phyloP scores from a whole-genome alignment of 805 yeast species.

The Blastobotrys attinorum region DNA sequence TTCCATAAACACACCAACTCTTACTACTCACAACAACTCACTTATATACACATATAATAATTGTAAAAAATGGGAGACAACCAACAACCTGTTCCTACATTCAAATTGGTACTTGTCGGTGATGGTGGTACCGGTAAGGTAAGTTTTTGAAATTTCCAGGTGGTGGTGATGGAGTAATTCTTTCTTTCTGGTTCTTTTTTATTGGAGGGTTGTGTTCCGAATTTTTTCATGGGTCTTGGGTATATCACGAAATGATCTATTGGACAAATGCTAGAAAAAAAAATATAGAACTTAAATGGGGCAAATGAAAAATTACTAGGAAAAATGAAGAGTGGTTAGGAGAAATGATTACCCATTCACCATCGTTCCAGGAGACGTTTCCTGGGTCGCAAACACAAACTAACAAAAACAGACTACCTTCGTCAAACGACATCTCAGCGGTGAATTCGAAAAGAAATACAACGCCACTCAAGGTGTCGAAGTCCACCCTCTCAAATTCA shows the following conservation, averaged over 20 bases:
- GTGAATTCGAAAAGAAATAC: constrained; percentile 98
- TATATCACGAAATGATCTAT: too few relatives aligned
- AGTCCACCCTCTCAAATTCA: constrained; percentile 96
- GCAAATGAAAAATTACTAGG: too few relatives aligned
- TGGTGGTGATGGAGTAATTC: too few relatives aligned
- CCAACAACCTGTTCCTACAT: constrained; percentile 68
- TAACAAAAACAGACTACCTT: constrained; percentile 66
- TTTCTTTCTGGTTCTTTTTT: too few relatives aligned
- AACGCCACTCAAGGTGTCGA: constrained; percentile 99
- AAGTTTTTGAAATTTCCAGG: too few relatives aligned
- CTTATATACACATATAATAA: constrained; percentile 1
- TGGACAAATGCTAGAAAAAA: too few relatives aligned
- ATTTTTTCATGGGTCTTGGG: too few relatives aligned
- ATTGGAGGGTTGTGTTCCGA: too few relatives aligned
- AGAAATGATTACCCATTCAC: too few relatives aligned
- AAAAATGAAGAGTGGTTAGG: too few relatives aligned
- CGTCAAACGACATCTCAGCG: constrained; percentile 97
- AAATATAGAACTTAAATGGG: too few relatives aligned
- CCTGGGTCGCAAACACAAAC: neutral
- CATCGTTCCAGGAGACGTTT: neutral
- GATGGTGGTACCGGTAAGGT: constrained; percentile 99
- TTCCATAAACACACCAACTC: neutral
- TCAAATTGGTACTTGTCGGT: constrained; percentile 97
- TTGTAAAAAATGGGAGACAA: constrained; percentile 25
- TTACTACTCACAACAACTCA: neutral